Evolutionary conservation across 2,329 filamentous ascomycete species (phyloP).

Genomic region (Calonectria fujianensis): DNA sequence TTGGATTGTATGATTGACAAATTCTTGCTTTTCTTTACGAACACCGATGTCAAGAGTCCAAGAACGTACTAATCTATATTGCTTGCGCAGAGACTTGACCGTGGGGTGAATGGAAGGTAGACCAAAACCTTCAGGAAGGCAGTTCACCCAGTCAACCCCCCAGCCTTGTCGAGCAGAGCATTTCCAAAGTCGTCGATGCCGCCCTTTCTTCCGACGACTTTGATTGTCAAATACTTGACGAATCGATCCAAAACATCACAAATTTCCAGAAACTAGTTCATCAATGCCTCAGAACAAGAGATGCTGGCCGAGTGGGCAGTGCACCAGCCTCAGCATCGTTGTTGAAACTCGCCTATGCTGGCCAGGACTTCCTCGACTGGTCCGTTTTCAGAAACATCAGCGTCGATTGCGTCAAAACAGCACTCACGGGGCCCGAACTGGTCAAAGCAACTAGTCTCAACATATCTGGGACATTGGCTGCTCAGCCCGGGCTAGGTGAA

Average conservation of each 20-base stretch:
- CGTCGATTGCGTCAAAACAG: not conserved
- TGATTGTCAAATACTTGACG: not conserved
- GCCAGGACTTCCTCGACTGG: slow-evolving; percentile 16
- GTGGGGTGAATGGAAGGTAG: slow-evolving; percentile 27
- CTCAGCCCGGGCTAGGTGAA: slow-evolving; percentile 2
- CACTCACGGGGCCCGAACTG: slow-evolving; percentile 17
- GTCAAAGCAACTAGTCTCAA: not conserved
- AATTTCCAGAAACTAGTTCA: not conserved
- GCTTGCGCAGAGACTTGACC: slow-evolving; percentile 26
- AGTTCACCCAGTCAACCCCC: not conserved
- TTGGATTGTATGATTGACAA: not conserved
- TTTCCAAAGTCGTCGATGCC: slow-evolving; percentile 21
- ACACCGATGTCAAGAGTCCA: not conserved
- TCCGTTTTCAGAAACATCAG: slow-evolving; percentile 4
- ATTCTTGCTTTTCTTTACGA: not conserved
- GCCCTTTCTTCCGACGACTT: slow-evolving; percentile 14
- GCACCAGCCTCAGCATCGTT: not conserved
- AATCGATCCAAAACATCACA: slow-evolving; percentile 4
- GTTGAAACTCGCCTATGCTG: slow-evolving; percentile 26
- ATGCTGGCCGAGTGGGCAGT: not conserved
- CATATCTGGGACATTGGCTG: not conserved
- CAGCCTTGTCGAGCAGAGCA: slow-evolving; percentile 19
- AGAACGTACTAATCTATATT: not conserved
- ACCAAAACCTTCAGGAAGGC: not conserved
- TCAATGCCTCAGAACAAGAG: not conserved